Evolutionary conservation across 2,329 filamentous ascomycete genomes (phyloP).

Genomic region (Chlorencoelia australis): DNA sequence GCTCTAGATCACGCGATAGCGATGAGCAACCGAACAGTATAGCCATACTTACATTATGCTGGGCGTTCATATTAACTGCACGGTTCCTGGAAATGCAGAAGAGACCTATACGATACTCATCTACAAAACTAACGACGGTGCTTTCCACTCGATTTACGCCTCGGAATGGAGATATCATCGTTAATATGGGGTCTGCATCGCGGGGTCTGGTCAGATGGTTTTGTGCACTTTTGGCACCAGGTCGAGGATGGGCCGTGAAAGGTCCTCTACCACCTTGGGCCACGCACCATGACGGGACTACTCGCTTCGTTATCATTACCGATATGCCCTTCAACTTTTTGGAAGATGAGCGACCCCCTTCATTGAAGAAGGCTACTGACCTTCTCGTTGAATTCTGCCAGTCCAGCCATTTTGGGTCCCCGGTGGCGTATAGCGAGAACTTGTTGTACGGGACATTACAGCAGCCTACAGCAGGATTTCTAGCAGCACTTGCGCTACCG

Average conservation of each 20-base stretch:
- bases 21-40: no score
- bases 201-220: not conserved
- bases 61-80: no score
- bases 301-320: not conserved
- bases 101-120: not conserved
- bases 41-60: no score
- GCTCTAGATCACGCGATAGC: no score
- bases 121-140: not conserved
- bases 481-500: slow-evolving; percentile 5
- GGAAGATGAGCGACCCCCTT: not conserved
- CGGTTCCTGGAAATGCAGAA: no score
- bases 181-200: not conserved
- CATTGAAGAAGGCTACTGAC: not conserved
- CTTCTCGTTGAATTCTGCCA: not conserved
- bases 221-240: not conserved
- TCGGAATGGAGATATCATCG: not conserved
- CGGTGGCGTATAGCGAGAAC: no score
- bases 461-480: no score
- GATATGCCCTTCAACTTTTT: not conserved
- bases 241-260: not conserved
- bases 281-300: not conserved
- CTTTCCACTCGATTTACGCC: not conserved
- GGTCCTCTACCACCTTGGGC: not conserved
- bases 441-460: no score
- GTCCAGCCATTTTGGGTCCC: no score